Evolutionary conservation across 345 rosid genomes (phyloP).

Genomic region (Salix brachista): DNA sequence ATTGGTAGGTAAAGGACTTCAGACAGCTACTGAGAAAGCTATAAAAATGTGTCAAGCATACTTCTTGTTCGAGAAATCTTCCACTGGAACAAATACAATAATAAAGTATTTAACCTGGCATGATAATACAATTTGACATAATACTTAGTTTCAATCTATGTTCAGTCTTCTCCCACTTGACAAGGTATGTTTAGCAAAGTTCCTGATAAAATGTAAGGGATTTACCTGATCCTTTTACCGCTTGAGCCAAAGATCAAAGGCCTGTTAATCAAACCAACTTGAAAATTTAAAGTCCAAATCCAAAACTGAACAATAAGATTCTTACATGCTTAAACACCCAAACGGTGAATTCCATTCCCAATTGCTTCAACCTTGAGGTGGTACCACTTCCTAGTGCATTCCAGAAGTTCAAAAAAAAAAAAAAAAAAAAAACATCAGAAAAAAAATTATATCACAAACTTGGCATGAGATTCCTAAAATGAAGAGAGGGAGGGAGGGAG

Average conservation of each 20-base stretch:
- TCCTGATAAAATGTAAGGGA: neutral
- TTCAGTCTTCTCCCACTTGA: neutral
- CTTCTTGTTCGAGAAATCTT: neutral
- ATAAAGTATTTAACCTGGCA: neutral
- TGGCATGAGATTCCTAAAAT: neutral
- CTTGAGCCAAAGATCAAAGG: neutral
- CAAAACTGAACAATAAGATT: constrained; percentile 19
- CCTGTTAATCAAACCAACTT: neutral
- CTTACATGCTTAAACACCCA: constrained; percentile 99
- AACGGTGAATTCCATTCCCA: constrained; percentile 98
- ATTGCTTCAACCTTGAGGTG: constrained; percentile 83
- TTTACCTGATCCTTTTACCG: neutral
- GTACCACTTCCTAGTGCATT: constrained; percentile 64
- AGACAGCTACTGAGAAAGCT: neutral
- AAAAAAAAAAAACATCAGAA: constrained; percentile 11
- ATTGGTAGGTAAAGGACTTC: neutral
- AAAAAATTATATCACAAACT: constrained; percentile 1
- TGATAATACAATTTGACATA: neutral
- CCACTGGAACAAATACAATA: neutral
- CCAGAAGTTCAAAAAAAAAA: constrained; percentile 12
- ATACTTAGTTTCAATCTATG: neutral
- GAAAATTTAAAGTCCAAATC: constrained; percentile 10
- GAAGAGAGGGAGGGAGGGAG: too few relatives aligned
- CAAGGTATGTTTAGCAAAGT: neutral
- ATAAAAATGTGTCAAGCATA: neutral